phyloP scores from a whole-genome alignment of 345 rosid genomes.

The Euphorbia lathyris region DNA sequence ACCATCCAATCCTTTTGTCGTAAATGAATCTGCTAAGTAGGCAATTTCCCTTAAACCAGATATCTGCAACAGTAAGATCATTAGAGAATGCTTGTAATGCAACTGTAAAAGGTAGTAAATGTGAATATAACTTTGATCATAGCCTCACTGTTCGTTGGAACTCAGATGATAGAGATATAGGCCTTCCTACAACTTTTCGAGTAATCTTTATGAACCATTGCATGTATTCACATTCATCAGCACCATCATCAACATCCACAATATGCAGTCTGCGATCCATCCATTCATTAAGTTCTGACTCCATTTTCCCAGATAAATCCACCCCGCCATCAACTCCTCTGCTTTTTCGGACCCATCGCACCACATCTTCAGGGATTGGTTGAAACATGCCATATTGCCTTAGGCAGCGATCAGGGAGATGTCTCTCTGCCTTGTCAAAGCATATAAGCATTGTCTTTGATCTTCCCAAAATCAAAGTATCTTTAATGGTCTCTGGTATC shows the following conservation, averaged over 20 bases:
- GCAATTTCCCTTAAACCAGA: constrained; percentile 31
- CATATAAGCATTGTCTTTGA: constrained; percentile 92
- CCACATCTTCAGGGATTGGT: constrained; percentile 80
- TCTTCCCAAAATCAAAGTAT: constrained; percentile 68
- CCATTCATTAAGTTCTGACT: constrained; percentile 88
- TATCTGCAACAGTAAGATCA: constrained; percentile 18
- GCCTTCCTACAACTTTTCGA: constrained; percentile 47
- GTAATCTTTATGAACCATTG: constrained; percentile 76
- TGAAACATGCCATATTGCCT: constrained; percentile 79
- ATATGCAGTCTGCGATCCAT: constrained; percentile 53
- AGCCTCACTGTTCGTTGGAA: constrained; percentile 30
- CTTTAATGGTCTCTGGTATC: constrained; percentile 63
- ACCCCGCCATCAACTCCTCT: constrained; percentile 98
- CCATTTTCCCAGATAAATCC: constrained; percentile 90
- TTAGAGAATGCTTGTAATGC: constrained; percentile 1
- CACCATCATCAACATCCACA: constrained; percentile 57
- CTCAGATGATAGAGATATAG: constrained; percentile 34
- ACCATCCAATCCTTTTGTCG: constrained; percentile 29
- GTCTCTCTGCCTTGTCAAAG: constrained; percentile 98
- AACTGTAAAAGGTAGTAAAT: not conserved
- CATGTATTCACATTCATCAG: constrained; percentile 75
- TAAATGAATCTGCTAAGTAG: constrained; percentile 29
- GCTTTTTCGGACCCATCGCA: constrained; percentile 87
- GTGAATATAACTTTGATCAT: not conserved
- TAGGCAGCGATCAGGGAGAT: constrained; percentile 91